Evolutionary conservation across 768 basidiomycete species (phyloP), one percentile per base, ranked within the genome.

Genomic region (Leccinum boreale): DNA sequence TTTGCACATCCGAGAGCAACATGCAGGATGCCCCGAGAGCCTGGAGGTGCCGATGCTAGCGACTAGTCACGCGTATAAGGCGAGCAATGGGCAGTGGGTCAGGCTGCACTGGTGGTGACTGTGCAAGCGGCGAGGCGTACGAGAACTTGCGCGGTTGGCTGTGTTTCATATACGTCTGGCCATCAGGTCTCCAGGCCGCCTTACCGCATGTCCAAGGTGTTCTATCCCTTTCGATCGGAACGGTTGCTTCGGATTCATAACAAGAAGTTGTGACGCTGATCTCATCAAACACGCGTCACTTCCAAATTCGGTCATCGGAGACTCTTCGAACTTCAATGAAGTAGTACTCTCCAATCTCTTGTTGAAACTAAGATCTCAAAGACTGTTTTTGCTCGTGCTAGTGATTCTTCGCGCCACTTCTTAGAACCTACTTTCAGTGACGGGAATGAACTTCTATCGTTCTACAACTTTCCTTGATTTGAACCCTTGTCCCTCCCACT

Each of bases 1-100:
- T 23, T 58, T 53, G 53, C 61, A 56, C 64, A 63, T 66, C 17
- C 64, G 33, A 48, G 23, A 50, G 49, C 49, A 46, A 53, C 52
- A 57, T 60, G 46, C 51, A 63, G 50, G 39, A 55, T 15, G 44
- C 44, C 51, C 53, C 24, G 50, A 50, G 39, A 52, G 19, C 46
- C 8, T 24, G 28, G 36, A 35, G 46, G 33, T 21, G n/a, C 49
- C 23, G 53, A 24, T n/a, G 23, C 42, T 19, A 0, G 57, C 7
- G 55, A 36, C 17, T 14, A 24, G 46, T 57, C 42, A 42, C 42
- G 42, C 42, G 55, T 50, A 59, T 50, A 63, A 57, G 33, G 57
- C 33, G 55, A 23, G 21, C 21, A 55, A 6, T 53, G 58, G 53
- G 58, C 44, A 23, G 35, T 58, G 64, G 64, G 61, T 26, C 23